Percentiles rank a stretch among this genome's conserved stretches.
phyloP scores from a whole-genome alignment of 495 filamentous ascomycete species.

The Xylaria longipes region DNA sequence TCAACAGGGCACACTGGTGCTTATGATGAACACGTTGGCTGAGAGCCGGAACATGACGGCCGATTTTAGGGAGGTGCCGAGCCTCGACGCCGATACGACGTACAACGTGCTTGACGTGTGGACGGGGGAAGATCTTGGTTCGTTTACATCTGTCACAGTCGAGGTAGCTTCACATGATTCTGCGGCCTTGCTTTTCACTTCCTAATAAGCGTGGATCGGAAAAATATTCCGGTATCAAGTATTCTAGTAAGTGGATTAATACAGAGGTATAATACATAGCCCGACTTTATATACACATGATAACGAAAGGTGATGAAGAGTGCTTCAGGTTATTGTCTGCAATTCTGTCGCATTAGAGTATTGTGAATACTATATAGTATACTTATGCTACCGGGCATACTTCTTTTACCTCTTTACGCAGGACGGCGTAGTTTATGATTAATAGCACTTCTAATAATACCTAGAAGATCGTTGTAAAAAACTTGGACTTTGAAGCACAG shows the following conservation, averaged over 20 bases:
- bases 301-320: too few relatives aligned
- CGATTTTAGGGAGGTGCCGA: slow-evolving; percentile 60
- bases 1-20: slow-evolving; percentile 55
- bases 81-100: slow-evolving; percentile 44
- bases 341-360: too few relatives aligned
- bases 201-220: not conserved
- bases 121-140: slow-evolving; percentile 56
- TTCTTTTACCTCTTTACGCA: too few relatives aligned
- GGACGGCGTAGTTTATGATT: too few relatives aligned
- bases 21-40: slow-evolving; percentile 60
- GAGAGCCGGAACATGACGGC: slow-evolving; percentile 48
- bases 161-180: slow-evolving; percentile 57
- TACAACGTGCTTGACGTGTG: slow-evolving; percentile 62
- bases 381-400: too few relatives aligned
- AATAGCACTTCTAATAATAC: too few relatives aligned
- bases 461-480: too few relatives aligned
- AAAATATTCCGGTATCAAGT: not conserved
- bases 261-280: too few relatives aligned
- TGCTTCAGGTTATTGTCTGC: too few relatives aligned
- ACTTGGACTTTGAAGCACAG: too few relatives aligned
- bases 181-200: slow-evolving; percentile 44
- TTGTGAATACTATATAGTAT: too few relatives aligned
- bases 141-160: slow-evolving; percentile 46
- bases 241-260: not conserved
- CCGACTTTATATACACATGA: too few relatives aligned